Conservation (phyloP, 441 rosid genomes). For the Aquilaria agallochum region DNA sequence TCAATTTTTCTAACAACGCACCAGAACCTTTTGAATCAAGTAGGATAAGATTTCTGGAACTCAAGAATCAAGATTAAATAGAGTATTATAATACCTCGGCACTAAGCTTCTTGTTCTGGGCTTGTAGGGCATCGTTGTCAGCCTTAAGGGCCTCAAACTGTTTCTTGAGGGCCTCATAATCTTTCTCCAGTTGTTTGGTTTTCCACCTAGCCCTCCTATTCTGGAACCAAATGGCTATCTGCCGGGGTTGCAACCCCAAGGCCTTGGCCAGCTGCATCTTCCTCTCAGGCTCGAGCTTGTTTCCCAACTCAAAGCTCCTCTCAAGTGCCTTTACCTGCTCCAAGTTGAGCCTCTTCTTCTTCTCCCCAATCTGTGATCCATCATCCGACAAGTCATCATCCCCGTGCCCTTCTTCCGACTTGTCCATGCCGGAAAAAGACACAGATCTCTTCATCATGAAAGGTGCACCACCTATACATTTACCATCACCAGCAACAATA, state of each 20-base stretch:
- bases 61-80: not conserved
- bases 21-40: conserved; percentile 8
- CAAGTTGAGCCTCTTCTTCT: conserved; percentile 84
- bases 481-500: not conserved
- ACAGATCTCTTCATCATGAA: conserved; percentile 82
- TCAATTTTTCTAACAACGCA: not conserved
- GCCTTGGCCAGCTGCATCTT: conserved; percentile 88
- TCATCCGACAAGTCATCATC: conserved; percentile 95
- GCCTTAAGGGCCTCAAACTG: conserved; percentile 73
- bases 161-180: conserved; percentile 71
- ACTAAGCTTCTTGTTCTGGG: conserved; percentile 79
- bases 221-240: conserved; percentile 96
- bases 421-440: conserved; percentile 73
- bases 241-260: conserved; percentile 85
- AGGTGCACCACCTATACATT: conserved; percentile 38
- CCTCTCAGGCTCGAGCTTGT: conserved; percentile 97
- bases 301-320: conserved; percentile 86
- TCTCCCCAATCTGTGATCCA: conserved; percentile 88
- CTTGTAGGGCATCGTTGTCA: conserved; percentile 79
- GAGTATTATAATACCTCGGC: conserved; percentile 50
- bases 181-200: conserved; percentile 91
- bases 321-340: conserved; percentile 94
- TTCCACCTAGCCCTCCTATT: conserved; percentile 97
- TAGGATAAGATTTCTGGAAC: too few relatives aligned
- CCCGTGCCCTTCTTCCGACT: conserved; percentile 49